Percentiles rank a stretch among this genome's conserved stretches.
phyloP scores from a whole-genome alignment of 2,329 filamentous ascomycete species.

The Aspergillus bombycis region DNA sequence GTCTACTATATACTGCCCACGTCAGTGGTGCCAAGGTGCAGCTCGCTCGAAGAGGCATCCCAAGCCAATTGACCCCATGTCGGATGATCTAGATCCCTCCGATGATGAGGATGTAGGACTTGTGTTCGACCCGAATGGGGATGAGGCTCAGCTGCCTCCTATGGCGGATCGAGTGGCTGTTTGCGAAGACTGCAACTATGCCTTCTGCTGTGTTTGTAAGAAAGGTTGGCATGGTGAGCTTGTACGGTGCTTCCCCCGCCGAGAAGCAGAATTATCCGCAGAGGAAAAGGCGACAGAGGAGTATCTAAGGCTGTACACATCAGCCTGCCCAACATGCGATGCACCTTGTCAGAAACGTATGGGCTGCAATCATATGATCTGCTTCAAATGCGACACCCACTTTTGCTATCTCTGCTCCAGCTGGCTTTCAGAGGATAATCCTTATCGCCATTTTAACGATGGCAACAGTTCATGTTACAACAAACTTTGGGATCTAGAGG shows the following conservation, averaged over 20 bases:
- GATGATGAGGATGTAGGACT: constrained; percentile 56
- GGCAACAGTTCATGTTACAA: constrained; percentile 73
- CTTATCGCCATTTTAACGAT: constrained; percentile 86
- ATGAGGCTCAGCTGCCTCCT: constrained; percentile 48
- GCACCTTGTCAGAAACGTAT: constrained; percentile 86
- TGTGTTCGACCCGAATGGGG: constrained; percentile 47
- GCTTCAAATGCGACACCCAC: constrained; percentile 84
- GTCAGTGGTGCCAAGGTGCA: constrained; percentile 88
- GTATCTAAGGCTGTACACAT: constrained; percentile 79
- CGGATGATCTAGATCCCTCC: constrained; percentile 52
- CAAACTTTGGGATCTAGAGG: constrained; percentile 87
- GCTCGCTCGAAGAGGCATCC: constrained; percentile 75
- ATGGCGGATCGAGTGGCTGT: constrained; percentile 72
- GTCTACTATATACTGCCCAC: constrained; percentile 87
- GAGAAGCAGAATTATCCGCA: constrained; percentile 69
- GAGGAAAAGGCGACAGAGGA: constrained; percentile 87
- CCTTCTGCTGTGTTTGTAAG: constrained; percentile 78
- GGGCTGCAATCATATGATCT: constrained; percentile 97
- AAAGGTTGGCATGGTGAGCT: constrained; percentile 94
- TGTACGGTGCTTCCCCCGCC: constrained; percentile 68
- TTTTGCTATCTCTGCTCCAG: constrained; percentile 93
- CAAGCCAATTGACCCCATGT: constrained; percentile 69
- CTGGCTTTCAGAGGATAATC: constrained; percentile 81
- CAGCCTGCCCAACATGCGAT: constrained; percentile 84
- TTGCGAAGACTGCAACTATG: constrained; percentile 86